phyloP scores from a whole-genome alignment of 2,329 filamentous ascomycete genomes.

The Aureobasidium sp. region DNA sequence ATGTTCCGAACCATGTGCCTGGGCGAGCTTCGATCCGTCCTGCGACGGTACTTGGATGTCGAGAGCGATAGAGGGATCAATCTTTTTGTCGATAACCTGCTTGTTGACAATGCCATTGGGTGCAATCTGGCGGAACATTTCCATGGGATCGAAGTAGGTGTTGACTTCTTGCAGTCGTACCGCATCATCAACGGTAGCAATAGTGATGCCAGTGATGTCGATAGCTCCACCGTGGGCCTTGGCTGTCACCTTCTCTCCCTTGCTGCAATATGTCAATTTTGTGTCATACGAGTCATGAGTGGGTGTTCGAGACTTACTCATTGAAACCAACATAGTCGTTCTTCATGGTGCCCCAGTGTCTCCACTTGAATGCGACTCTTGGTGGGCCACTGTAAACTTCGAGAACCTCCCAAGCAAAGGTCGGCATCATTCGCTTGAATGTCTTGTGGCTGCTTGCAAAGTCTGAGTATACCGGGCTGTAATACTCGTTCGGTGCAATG shows the following conservation, averaged over 20 bases:
- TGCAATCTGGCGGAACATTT: constrained; percentile 61
- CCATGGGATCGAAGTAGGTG: constrained; percentile 59
- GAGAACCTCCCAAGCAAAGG: constrained; percentile 63
- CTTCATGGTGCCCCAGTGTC: constrained; percentile 62
- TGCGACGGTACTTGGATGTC: constrained; percentile 18
- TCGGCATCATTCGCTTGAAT: constrained; percentile 68
- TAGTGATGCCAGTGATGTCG: constrained; percentile 57
- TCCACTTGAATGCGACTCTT: constrained; percentile 56
- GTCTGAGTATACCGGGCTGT: constrained; percentile 54
- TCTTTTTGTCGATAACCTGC: constrained; percentile 32
- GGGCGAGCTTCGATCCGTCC: constrained; percentile 22
- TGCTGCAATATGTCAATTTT: constrained; percentile 36
- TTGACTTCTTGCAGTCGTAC: constrained; percentile 53
- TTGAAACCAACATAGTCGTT: constrained; percentile 60
- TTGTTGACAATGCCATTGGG: constrained; percentile 43
- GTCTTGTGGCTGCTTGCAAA: constrained; percentile 61
- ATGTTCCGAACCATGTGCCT: constrained; percentile 19
- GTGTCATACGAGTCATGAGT: not conserved
- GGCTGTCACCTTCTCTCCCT: constrained; percentile 55
- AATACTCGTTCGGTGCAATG: constrained; percentile 57
- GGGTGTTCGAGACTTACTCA: constrained; percentile 41
- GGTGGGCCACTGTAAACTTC: constrained; percentile 62
- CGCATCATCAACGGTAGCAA: constrained; percentile 55
- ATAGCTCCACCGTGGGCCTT: constrained; percentile 56
- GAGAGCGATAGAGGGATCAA: constrained; percentile 25